These are phyloP conservation scores for Begonia peltatifolia DNA, from an alignment of 306 rosid genomes.

Conservation along the genomic window DNA sequence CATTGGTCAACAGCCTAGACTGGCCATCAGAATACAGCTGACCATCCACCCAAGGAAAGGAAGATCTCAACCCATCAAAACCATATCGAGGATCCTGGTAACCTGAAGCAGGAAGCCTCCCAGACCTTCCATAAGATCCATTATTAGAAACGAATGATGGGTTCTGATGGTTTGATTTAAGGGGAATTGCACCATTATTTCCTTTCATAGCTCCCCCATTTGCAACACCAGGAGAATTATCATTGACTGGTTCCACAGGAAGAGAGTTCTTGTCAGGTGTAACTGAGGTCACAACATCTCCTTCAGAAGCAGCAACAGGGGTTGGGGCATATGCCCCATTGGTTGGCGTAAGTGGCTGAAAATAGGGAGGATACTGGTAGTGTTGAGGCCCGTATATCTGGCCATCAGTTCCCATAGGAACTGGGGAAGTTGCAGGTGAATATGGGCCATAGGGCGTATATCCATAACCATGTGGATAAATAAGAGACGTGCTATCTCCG, in stretches of 20 bases:
- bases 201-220: slow-evolving; percentile 46
- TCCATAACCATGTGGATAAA: slow-evolving; percentile 83
- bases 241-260: slow-evolving; percentile 48
- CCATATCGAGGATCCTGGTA: slow-evolving; percentile 78
- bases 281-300: slow-evolving; percentile 47
- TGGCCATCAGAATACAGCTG: slow-evolving; percentile 60
- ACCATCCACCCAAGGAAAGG: slow-evolving; percentile 48
- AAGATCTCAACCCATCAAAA: slow-evolving; percentile 36
- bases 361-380: slow-evolving; percentile 91
- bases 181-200: slow-evolving; percentile 25
- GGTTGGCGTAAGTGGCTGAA: slow-evolving; percentile 73
- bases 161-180: slow-evolving; percentile 24
- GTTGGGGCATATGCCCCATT: slow-evolving; percentile 45
- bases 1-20: slow-evolving; percentile 46
- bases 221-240: slow-evolving; percentile 37
- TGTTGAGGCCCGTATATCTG: slow-evolving; percentile 92
- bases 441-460: slow-evolving; percentile 79
- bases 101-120: slow-evolving; percentile 46
- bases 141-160: slow-evolving; percentile 20
- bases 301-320: slow-evolving; percentile 32
- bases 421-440: slow-evolving; percentile 89
- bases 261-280: slow-evolving; percentile 64
- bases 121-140: slow-evolving; percentile 38
- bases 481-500: slow-evolving; percentile 75
- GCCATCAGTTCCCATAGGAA: slow-evolving; percentile 88